phyloP scores from a whole-genome alignment of 2,329 filamentous ascomycete species.

The Ascochyta lentis region DNA sequence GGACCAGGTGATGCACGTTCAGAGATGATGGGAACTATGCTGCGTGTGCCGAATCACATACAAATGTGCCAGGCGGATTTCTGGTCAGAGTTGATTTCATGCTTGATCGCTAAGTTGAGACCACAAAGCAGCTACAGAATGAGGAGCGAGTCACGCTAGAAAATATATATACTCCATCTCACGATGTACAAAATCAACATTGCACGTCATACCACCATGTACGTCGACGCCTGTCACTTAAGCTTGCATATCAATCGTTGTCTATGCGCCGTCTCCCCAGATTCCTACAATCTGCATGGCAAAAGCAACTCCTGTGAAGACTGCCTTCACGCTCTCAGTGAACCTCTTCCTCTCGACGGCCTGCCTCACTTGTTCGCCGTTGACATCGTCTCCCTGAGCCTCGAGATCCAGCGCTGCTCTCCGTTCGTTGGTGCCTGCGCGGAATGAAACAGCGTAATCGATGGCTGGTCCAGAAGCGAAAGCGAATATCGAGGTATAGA shows the following conservation, averaged over 20 bases:
- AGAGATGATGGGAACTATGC: not conserved
- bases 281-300: slow-evolving; percentile 56
- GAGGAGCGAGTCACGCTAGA: slow-evolving; percentile 4
- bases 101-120: slow-evolving; percentile 5
- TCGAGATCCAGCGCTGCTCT: slow-evolving; percentile 36
- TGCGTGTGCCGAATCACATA: not conserved
- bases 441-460: slow-evolving; percentile 43
- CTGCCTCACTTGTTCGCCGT: slow-evolving; percentile 58
- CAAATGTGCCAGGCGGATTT: not conserved
- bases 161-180: not conserved
- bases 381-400: slow-evolving; percentile 52
- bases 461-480: slow-evolving; percentile 53
- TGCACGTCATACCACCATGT: not conserved
- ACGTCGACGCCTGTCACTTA: not conserved
- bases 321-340: slow-evolving; percentile 52
- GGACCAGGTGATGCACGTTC: too few relatives aligned
- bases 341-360: slow-evolving; percentile 52
- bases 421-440: slow-evolving; percentile 31
- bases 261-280: slow-evolving; percentile 55
- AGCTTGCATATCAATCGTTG: not conserved
- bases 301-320: slow-evolving; percentile 54
- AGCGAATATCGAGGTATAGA: slow-evolving; percentile 80
- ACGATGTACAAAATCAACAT: not conserved
- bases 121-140: not conserved
- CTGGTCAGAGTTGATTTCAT: not conserved